Base-by-base conservation (phyloP, 2,329 filamentous ascomycete species). In the Sodiomyces alkalinus region DNA sequence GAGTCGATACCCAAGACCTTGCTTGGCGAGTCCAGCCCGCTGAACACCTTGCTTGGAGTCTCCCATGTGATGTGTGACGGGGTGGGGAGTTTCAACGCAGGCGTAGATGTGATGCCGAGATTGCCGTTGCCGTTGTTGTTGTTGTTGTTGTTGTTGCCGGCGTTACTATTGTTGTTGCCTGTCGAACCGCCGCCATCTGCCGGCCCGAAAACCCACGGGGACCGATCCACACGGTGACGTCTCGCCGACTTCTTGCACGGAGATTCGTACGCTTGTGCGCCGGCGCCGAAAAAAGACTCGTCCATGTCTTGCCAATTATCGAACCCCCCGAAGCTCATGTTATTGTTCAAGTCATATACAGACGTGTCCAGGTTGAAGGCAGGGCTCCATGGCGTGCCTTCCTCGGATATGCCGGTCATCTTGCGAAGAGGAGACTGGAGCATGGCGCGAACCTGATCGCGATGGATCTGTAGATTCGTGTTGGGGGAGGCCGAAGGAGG, bases 381-480 rank as follows among this genome's bases (percentile, higher is more conserved):
- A 4, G 75, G 71, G 39, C 75, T 79, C 65, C 73, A 78, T 4
- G 68, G 68, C 17, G 65, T 48, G 12, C 40, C 33, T 7, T 58
- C 51, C 17, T 72, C 66, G 11, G 62, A 56, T 27, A 47, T 37
- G 7, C 47, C 52, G 12, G 39, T 42, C 26, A 71, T 64, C 11
- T 57, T 52, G 17, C 58, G 52, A 28, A 71, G 60, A 4, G 83
- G 83, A 5, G 82, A 90, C 32, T 82, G 80, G 24, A 92, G 71
- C 60, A 93, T 72, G 39, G 80, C 64, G 40, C 72, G 71, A 29
- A 96, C 82, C 39, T 74, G 77, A 44, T 87, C 76, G 30, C 87
- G 80, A 47, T 96, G 90, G 39, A 90, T 74, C 33, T 78, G 75
- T 13, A 96, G 65, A 45, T 92, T 93, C 7, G 87, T 94, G 47